Conservation (phyloP, 768 basidiomycete genomes). For the Naematelia aurantialba region DNA sequence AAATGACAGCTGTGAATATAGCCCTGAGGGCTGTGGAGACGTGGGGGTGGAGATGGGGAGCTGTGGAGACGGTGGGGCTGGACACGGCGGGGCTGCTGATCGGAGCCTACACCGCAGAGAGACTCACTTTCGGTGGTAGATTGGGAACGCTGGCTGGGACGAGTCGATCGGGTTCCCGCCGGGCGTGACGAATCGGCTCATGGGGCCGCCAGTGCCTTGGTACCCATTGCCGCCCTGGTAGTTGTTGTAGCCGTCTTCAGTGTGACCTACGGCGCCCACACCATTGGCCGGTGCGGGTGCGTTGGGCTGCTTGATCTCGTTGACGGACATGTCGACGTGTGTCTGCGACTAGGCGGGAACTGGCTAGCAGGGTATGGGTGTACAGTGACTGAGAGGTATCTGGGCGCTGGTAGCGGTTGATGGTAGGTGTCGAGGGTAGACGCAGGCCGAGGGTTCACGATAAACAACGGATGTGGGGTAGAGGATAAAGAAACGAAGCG, state of each 20-base stretch:
- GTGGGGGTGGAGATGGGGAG: neutral
- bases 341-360: too few species aligned
- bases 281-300: neutral
- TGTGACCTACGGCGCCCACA: neutral
- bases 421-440: neutral
- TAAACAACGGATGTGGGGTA: neutral
- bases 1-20: neutral
- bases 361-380: too few species aligned
- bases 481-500: neutral
- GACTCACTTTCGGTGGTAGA: conserved; percentile 41
- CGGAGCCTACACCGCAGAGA: neutral
- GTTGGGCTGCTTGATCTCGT: neutral
- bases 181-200: conserved; percentile 32
- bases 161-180: conserved; percentile 48
- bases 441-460: neutral
- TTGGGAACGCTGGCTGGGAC: conserved; percentile 37
- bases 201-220: conserved; percentile 1
- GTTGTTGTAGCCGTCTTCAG: neutral
- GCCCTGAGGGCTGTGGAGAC: neutral
- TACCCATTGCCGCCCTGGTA: neutral
- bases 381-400: too few species aligned
- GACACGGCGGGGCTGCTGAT: neutral
- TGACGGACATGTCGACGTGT: neutral
- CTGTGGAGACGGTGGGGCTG: neutral
- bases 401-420: too few species aligned